Base-by-base conservation (phyloP, 2,329 filamentous ascomycete genomes). In the Botryosphaeria dothidea region DNA sequence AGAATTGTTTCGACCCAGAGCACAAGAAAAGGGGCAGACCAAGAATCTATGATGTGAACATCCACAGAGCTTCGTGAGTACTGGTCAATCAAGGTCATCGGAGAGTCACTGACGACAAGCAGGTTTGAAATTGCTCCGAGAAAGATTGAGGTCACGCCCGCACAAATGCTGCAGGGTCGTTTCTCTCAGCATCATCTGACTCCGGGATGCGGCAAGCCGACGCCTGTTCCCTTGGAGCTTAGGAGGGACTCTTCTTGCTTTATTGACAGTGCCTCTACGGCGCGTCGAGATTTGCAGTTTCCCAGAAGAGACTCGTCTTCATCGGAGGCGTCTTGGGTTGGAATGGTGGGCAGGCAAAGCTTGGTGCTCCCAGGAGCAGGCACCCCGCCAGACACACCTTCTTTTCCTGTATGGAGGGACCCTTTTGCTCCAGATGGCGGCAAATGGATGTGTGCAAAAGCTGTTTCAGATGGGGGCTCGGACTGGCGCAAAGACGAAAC, bases 11-110 rank as follows among this genome's bases (percentile, higher is more conserved):
- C 17, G 56, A 60, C 11, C 56, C 56, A 23, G 56, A 60, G 15
- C 56, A 60, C n/a, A 60, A 60, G 38, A 60, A 60, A n/a, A 31
- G 56, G 21, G 56, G 56, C 7, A 60, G 56, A 11, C 56, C 56
- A 27, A 31, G 56, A 23, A 60, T 60, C 19, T 60, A 60, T 6
- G 56, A 60, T 31, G 38, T 60, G 17, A 36, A 31, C 27, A 46
- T 60, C 56, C 43, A 34, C 56, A 60, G 43, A 23, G 25, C 56
- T n/a, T 46, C 56, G 56, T 60, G 29, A n/a, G 56, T 34, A 3
- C 5, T 34, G 36, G 2, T 9, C 25, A 52, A 17, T 3, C 9
- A 17, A 13, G 5, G n/a, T 7, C 21, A 8, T 46, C 46, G n/a
- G 2, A 8, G 4, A 17, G 15, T 1, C 13, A 27, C 41, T 60